Percentiles rank a stretch among this genome's conserved stretches.
These are phyloP conservation scores for Priceomyces castillae DNA, from an alignment of 805 yeast species.

Conservation along the genomic window DNA sequence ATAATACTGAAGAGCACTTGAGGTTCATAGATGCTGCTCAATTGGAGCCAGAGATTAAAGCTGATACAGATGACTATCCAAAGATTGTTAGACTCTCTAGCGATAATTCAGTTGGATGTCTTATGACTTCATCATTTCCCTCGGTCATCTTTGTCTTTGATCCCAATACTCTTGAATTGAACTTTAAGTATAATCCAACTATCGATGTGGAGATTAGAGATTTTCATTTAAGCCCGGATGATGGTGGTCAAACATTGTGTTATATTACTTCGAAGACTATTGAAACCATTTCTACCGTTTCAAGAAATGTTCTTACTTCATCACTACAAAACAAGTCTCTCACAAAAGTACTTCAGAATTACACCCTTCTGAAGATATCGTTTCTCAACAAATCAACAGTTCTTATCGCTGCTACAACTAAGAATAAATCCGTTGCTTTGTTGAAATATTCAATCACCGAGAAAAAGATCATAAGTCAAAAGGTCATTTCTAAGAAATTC, in stretches of 20 bases:
- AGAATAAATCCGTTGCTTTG: slow-evolving; percentile 38
- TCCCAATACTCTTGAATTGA: slow-evolving; percentile 50
- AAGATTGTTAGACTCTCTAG: slow-evolving; percentile 58
- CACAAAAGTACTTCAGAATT: slow-evolving; percentile 21
- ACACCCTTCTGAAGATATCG: slow-evolving; percentile 41
- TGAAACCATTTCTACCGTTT: slow-evolving; percentile 48
- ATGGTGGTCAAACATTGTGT: slow-evolving; percentile 60
- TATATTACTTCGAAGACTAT: slow-evolving; percentile 57
- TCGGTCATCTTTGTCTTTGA: slow-evolving; percentile 62
- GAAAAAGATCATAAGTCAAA: slow-evolving; percentile 41
- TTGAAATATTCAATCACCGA: slow-evolving; percentile 43
- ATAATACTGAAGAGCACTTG: slow-evolving; percentile 54
- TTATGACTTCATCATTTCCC: slow-evolving; percentile 67
- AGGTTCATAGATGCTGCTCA: slow-evolving; percentile 61
- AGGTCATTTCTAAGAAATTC: slow-evolving; percentile 44
- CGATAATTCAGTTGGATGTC: slow-evolving; percentile 62
- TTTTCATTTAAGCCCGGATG: slow-evolving; percentile 56
- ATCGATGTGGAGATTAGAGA: slow-evolving; percentile 58
- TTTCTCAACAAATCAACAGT: slow-evolving; percentile 35
- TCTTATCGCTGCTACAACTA: slow-evolving; percentile 31
- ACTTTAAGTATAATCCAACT: slow-evolving; percentile 50
- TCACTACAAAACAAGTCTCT: slow-evolving; percentile 18
- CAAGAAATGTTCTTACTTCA: slow-evolving; percentile 39
- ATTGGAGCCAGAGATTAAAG: slow-evolving; percentile 43
- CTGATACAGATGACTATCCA: slow-evolving; percentile 52